These are phyloP conservation scores for Firmiana major DNA, from an alignment of 345 rosid genomes.

Conservation along the genomic window DNA sequence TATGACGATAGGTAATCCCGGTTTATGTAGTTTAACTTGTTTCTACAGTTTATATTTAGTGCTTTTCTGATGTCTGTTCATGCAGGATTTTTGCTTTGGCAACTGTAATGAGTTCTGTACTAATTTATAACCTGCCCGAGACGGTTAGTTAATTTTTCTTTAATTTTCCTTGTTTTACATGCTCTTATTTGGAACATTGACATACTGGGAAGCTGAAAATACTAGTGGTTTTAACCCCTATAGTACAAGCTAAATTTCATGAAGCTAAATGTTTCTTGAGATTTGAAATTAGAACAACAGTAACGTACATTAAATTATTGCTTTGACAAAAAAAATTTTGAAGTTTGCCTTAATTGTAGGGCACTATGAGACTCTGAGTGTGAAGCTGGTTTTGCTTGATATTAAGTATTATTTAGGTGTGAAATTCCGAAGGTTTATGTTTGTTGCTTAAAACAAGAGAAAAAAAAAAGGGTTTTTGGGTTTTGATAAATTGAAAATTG, in stretches of 20 bases:
- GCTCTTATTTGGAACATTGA: neutral
- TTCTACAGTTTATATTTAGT: conserved; percentile 4
- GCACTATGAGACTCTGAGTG: no score
- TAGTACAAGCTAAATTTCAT: neutral
- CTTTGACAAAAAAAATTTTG: neutral
- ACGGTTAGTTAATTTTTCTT: conserved; percentile 57
- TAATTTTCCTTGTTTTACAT: neutral
- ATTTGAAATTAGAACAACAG: neutral
- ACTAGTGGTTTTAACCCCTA: neutral
- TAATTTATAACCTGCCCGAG: conserved; percentile 93
- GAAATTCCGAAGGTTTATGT: neutral
- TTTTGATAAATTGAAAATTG: neutral
- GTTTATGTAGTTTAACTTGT: neutral
- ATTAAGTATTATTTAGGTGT: neutral
- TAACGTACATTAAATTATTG: neutral
- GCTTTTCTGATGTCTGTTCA: conserved; percentile 18
- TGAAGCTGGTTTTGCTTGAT: neutral
- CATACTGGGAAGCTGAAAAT: neutral
- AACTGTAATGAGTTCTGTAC: conserved; percentile 96
- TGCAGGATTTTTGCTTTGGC: conserved; percentile 98
- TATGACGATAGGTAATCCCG: conserved; percentile 84
- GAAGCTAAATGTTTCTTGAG: neutral
- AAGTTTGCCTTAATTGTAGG: neutral
- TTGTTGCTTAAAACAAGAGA: neutral
- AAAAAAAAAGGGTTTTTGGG: neutral